phyloP scores from a whole-genome alignment of 2,329 filamentous ascomycete genomes.

The Dactylellina parvicollis region DNA sequence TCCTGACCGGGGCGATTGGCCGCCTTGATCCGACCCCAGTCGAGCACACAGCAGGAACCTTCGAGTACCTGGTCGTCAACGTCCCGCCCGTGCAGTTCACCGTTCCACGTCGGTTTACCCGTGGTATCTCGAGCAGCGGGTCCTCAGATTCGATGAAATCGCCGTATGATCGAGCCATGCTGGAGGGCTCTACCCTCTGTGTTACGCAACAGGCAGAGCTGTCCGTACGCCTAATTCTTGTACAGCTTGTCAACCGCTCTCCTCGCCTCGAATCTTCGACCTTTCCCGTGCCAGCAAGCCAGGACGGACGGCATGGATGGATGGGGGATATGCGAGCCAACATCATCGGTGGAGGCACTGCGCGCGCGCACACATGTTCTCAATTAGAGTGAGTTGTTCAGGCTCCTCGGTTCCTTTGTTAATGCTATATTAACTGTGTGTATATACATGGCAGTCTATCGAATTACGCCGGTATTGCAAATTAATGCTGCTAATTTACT shows the following conservation, averaged over 20 bases:
- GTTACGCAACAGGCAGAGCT: conserved; percentile 31
- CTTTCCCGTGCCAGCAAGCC: conserved; percentile 50
- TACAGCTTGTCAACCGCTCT: conserved; percentile 18
- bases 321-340: conserved; percentile 39
- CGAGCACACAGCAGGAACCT: conserved; percentile 41
- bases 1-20: conserved; percentile 35
- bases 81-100: conserved; percentile 1
- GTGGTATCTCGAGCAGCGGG: conserved; percentile 6
- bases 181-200: conserved; percentile 1
- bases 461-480: conserved; percentile 1
- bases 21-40: conserved; percentile 38
- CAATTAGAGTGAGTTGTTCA: conserved; percentile 43
- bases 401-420: conserved; percentile 10
- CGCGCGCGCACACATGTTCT: background rate
- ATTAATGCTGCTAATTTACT: conserved; percentile 9
- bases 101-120: conserved; percentile 9
- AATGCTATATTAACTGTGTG: too few species aligned
- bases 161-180: background rate
- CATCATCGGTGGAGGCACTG: conserved; percentile 17
- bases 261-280: conserved; percentile 45
- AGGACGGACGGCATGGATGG: conserved; percentile 22
- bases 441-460: too few species aligned
- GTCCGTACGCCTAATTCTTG: background rate
- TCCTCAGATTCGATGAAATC: conserved; percentile 20
- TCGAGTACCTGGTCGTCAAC: conserved; percentile 41